Percentiles rank a stretch among this genome's conserved stretches.
Evolutionary conservation across 208 protist species (phyloP).

Genomic region (Crithidia bombi): DNA sequence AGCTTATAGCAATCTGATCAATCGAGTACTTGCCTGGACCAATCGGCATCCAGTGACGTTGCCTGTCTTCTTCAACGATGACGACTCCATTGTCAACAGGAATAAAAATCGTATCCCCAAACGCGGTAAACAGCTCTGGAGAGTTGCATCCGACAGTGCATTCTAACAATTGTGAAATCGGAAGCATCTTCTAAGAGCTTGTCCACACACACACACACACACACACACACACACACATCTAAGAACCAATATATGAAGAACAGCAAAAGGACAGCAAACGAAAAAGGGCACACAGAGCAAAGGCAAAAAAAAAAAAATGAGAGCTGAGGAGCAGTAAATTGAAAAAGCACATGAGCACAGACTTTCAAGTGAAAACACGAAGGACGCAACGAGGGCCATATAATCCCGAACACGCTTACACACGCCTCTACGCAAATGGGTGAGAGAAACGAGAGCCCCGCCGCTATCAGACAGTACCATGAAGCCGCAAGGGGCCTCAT

Average conservation of each 20-base stretch:
- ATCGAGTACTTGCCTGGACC: conserved; percentile 53
- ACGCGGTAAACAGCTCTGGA: conserved; percentile 28
- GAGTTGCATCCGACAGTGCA: conserved; percentile 48
- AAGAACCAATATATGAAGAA: too few species aligned
- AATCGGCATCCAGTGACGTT: conserved; percentile 57
- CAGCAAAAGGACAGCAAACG: background rate
- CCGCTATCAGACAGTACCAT: too few species aligned
- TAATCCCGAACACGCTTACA: too few species aligned
- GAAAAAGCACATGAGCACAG: too few species aligned
- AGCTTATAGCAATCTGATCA: conserved; percentile 46
- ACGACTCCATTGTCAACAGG: conserved; percentile 56
- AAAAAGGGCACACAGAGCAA: conserved; percentile 19
- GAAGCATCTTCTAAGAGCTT: background rate
- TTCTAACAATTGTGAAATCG: background rate
- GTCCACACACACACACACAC: background rate
- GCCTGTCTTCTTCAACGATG: conserved; percentile 26
- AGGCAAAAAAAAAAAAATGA: conserved; percentile 20
- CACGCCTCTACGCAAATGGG: too few species aligned
- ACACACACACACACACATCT: conserved; percentile 12
- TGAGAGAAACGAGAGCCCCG: too few species aligned
- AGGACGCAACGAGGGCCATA: too few species aligned
- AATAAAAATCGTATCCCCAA: conserved; percentile 40
- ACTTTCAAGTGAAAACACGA: too few species aligned
- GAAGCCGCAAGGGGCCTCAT: too few species aligned
- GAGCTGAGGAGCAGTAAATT: too few species aligned